These are phyloP conservation scores for Sporothrix schenckii DNA, from an alignment of 2,329 filamentous ascomycete genomes.

Conservation along the genomic window DNA sequence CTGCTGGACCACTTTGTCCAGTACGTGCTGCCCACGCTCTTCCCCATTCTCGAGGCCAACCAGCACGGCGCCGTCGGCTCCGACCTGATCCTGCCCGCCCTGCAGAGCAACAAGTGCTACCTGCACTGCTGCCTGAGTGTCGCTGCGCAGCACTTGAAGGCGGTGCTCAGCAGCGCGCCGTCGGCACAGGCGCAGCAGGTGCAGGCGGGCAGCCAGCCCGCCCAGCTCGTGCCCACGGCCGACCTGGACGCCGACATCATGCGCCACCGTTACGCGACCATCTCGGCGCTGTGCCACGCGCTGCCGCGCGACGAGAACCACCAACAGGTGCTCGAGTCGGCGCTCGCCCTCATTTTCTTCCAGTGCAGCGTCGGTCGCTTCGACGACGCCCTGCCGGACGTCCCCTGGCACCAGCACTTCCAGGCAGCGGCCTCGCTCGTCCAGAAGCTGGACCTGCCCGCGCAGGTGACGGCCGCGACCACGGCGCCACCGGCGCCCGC, in stretches of 20 bases:
- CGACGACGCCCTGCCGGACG: constrained; percentile 83
- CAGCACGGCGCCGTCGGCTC: constrained; percentile 80
- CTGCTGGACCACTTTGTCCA: constrained; percentile 90
- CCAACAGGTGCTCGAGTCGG: constrained; percentile 85
- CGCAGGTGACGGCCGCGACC: constrained; percentile 52
- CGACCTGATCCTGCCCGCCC: constrained; percentile 80
- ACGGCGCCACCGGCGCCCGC: neutral
- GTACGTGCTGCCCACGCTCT: constrained; percentile 83
- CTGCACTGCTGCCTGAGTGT: constrained; percentile 95
- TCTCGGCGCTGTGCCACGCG: constrained; percentile 81
- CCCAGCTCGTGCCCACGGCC: constrained; percentile 20
- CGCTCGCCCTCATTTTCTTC: constrained; percentile 94
- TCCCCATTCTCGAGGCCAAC: constrained; percentile 88
- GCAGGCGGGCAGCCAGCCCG: neutral
- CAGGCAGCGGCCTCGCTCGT: constrained; percentile 85
- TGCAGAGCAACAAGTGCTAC: constrained; percentile 91
- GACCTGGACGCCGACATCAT: constrained; percentile 89
- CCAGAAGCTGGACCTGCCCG: constrained; percentile 78
- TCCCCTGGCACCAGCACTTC: constrained; percentile 97
- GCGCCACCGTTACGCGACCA: constrained; percentile 85
- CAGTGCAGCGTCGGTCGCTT: constrained; percentile 87
- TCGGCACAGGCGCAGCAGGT: constrained; percentile 12
- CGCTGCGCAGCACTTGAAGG: constrained; percentile 88
- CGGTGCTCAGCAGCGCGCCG: constrained; percentile 57
- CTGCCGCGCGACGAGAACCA: constrained; percentile 80